Evolutionary conservation across 768 basidiomycete genomes (phyloP).

Genomic region (Boletus sp.): DNA sequence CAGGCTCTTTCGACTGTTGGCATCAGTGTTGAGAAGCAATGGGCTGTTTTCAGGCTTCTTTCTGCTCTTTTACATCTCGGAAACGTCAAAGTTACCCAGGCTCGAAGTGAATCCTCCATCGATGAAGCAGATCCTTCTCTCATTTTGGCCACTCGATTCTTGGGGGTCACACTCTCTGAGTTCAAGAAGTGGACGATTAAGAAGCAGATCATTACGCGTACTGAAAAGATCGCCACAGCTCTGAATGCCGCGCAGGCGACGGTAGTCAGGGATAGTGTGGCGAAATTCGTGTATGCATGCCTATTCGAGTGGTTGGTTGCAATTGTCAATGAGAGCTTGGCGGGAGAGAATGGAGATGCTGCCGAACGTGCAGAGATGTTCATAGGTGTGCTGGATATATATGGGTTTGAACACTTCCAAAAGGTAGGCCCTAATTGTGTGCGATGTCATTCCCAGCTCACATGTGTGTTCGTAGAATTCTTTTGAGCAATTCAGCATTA

Average conservation of each 20-base stretch:
- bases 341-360: constrained; percentile 92
- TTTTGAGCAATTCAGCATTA: constrained; percentile 99
- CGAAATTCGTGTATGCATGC: constrained; percentile 98
- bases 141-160: constrained; percentile 78
- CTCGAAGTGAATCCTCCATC: constrained; percentile 78
- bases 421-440: constrained; percentile 51
- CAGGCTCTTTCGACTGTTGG: constrained; percentile 96
- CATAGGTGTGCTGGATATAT: constrained; percentile 98
- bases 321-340: constrained; percentile 94
- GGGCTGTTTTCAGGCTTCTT: constrained; percentile 94
- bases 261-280: constrained; percentile 93
- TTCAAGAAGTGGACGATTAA: constrained; percentile 99
- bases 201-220: constrained; percentile 92
- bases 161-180: constrained; percentile 86
- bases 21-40: constrained; percentile 96
- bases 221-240: constrained; percentile 91
- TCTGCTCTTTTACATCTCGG: constrained; percentile 96
- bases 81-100: constrained; percentile 86
- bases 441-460: constrained; percentile 2
- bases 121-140: constrained; percentile 83
- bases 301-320: constrained; percentile 98
- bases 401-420: constrained; percentile 96
- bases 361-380: constrained; percentile 94
- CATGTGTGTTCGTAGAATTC: constrained; percentile 54
- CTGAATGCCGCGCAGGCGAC: constrained; percentile 87